phyloP scores from a whole-genome alignment of 169 alveolate genomes.

The Babesia bovis region DNA sequence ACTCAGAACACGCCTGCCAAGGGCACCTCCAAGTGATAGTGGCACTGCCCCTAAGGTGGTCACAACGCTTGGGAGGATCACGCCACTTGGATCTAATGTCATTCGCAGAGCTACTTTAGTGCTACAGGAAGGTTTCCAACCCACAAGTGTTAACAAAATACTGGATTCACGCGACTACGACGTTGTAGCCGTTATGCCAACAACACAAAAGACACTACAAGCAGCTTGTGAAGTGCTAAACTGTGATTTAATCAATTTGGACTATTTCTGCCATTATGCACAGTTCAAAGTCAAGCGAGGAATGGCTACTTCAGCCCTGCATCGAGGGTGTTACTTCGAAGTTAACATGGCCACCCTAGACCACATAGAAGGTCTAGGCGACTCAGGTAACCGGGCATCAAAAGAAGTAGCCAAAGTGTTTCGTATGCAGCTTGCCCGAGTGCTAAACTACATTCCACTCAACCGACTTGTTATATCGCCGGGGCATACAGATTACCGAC shows the following conservation, averaged over 20 bases:
- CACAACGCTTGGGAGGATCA: constrained; percentile 7
- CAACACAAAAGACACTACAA: constrained; percentile 47
- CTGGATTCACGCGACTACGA: constrained; percentile 53
- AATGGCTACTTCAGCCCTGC: constrained; percentile 44
- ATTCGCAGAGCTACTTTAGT: constrained; percentile 43
- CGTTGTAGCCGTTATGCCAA: constrained; percentile 55
- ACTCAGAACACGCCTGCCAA: background rate
- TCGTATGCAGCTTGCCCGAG: constrained; percentile 13
- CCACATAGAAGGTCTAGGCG: background rate
- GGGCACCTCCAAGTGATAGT: background rate
- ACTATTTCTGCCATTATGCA: constrained; percentile 40
- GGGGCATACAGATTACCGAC: constrained; percentile 2
- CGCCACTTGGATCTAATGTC: constrained; percentile 24
- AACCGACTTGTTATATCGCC: constrained; percentile 49
- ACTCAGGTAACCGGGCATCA: background rate
- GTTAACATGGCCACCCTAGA: constrained; percentile 34
- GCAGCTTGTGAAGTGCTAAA: constrained; percentile 54
- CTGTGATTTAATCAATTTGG: constrained; percentile 55
- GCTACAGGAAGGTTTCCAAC: constrained; percentile 59
- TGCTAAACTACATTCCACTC: constrained; percentile 48
- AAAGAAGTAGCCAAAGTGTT: constrained; percentile 10
- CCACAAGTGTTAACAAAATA: constrained; percentile 36
- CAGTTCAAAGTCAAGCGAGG: constrained; percentile 58
- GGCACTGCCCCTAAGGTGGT: background rate
- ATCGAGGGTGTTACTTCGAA: constrained; percentile 63